Evolutionary conservation across 768 basidiomycete species (phyloP).

Genomic region (Tulasnella sp.): DNA sequence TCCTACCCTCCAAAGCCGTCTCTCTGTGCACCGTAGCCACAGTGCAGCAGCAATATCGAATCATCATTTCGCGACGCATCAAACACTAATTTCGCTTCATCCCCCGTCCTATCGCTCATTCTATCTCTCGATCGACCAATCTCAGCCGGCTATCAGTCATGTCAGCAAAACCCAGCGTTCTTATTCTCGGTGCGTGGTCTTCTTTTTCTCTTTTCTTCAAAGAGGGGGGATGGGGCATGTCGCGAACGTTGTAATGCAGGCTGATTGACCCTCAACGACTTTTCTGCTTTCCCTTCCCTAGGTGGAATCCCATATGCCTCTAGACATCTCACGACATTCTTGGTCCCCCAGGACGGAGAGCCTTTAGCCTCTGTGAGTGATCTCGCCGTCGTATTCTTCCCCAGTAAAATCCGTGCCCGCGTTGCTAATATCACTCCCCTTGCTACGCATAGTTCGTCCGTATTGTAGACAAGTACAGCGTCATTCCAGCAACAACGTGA

Average conservation of each 20-base stretch:
- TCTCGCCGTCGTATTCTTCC: background rate
- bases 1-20: background rate
- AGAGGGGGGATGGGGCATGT: background rate
- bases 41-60: background rate
- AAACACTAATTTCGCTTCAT: constrained; percentile 13
- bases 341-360: constrained; percentile 58
- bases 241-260: constrained; percentile 2
- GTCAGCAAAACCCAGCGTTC: constrained; percentile 47
- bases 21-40: background rate
- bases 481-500: constrained; percentile 62
- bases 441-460: constrained; percentile 44
- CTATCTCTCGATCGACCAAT: background rate
- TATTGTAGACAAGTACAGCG: constrained; percentile 66
- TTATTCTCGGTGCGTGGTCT: constrained; percentile 57
- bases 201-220: background rate
- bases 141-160: constrained; percentile 19
- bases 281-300: constrained; percentile 22
- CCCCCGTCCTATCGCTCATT: constrained; percentile 18
- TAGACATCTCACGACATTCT: constrained; percentile 51
- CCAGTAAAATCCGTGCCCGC: background rate
- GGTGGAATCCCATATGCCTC: constrained; percentile 76
- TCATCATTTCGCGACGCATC: constrained; percentile 3
- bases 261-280: background rate
- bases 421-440: background rate
- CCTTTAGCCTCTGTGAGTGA: constrained; percentile 57